Conservation (phyloP, 2,329 filamentous ascomycete genomes). For the Colletotrichum incanum region DNA sequence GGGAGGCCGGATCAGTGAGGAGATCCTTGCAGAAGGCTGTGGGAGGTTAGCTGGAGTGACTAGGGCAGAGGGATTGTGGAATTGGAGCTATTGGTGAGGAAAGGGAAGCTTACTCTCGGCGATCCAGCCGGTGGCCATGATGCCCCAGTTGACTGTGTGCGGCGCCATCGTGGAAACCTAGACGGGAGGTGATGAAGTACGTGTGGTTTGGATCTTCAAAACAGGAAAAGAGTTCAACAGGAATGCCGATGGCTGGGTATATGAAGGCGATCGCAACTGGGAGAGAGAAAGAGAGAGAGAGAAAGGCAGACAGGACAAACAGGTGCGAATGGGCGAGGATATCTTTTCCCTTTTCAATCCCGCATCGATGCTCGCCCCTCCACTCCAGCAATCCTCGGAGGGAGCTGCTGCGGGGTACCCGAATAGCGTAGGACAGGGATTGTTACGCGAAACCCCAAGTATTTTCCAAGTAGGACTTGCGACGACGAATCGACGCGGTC, state of each 20-base stretch:
- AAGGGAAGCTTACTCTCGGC: conserved; percentile 65
- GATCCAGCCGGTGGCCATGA: conserved; percentile 74
- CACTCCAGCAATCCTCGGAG: conserved; percentile 16
- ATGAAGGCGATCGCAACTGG: background rate
- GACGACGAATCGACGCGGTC: background rate
- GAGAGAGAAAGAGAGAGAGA: background rate
- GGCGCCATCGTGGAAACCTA: conserved; percentile 58
- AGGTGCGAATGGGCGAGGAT: conserved; percentile 18
- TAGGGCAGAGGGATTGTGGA: background rate
- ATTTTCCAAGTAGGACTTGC: background rate
- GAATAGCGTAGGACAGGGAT: conserved; percentile 9
- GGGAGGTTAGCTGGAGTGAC: conserved; percentile 1
- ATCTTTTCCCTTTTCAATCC: conserved; percentile 28
- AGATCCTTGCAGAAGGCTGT: conserved; percentile 83
- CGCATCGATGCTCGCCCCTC: conserved; percentile 27
- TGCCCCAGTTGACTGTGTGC: conserved; percentile 71
- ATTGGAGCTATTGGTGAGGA: background rate
- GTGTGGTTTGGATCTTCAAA: background rate
- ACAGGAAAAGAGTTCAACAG: background rate
- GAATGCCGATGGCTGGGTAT: background rate
- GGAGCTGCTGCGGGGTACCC: conserved; percentile 40
- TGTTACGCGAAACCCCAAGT: background rate
- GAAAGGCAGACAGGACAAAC: background rate
- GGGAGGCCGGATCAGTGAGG: conserved; percentile 78
- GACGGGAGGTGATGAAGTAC: background rate